phyloP scores from a whole-genome alignment of 2,329 filamentous ascomycete genomes.

The Phoma sp. region DNA sequence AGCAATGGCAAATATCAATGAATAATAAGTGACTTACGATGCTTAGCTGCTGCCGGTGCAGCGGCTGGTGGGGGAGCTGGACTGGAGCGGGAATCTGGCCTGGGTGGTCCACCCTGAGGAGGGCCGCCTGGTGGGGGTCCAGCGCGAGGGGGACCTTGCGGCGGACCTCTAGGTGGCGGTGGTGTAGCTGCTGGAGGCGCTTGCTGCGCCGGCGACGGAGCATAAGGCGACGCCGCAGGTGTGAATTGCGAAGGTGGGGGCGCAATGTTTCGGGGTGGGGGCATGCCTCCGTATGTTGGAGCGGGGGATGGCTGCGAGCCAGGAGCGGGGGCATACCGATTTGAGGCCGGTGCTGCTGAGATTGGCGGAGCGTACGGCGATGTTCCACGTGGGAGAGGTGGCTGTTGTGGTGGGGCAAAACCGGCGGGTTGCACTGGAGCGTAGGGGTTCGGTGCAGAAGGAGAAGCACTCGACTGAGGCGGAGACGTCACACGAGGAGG shows the following conservation, averaged over 20 bases:
- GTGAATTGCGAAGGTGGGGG: constrained; percentile 49
- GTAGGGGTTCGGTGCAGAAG: constrained; percentile 61
- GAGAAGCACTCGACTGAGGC: constrained; percentile 54
- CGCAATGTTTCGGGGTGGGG: constrained; percentile 52
- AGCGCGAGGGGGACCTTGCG: constrained; percentile 46
- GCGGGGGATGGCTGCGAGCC: constrained; percentile 57
- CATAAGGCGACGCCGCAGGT: constrained; percentile 44
- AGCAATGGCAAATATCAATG: constrained; percentile 19
- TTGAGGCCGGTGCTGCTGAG: constrained; percentile 64
- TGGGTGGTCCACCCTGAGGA: constrained; percentile 48
- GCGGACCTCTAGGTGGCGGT: constrained; percentile 51
- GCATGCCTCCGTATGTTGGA: constrained; percentile 44
- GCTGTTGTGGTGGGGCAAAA: constrained; percentile 56
- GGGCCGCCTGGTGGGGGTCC: constrained; percentile 46
- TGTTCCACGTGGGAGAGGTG: constrained; percentile 72
- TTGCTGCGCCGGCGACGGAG: constrained; percentile 44
- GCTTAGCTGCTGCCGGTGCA: constrained; percentile 63
- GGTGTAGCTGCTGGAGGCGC: constrained; percentile 48
- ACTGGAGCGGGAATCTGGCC: constrained; percentile 51
- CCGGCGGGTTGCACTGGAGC: constrained; percentile 59
- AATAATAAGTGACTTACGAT: constrained; percentile 62
- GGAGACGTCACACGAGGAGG: constrained; percentile 69
- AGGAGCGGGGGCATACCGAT: constrained; percentile 70
- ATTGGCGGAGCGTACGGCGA: constrained; percentile 89
- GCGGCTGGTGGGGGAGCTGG: constrained; percentile 58